Conservation (phyloP, 768 basidiomycete species). For the Phlegmacium glaucopus region DNA sequence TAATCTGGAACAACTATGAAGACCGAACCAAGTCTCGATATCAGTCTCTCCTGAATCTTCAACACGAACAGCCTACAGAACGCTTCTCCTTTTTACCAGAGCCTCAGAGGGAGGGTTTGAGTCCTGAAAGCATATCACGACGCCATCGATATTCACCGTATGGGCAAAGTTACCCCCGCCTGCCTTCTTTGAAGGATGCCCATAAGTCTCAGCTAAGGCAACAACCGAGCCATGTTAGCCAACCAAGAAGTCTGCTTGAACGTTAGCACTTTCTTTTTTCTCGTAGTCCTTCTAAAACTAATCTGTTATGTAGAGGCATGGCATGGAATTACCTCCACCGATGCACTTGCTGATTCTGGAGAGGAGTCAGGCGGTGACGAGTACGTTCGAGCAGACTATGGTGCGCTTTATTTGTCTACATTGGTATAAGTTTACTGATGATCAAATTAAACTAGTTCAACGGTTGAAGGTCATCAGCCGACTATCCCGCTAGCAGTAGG, state of each 20-base stretch:
- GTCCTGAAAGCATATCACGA: conserved; percentile 10
- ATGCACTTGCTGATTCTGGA: conserved; percentile 76
- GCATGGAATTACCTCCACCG: conserved; percentile 61
- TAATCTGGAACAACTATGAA: not conserved
- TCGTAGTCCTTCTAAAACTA: not conserved
- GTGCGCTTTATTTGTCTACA: conserved; percentile 33
- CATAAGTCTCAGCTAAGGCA: conserved; percentile 14
- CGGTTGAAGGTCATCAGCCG: conserved; percentile 59
- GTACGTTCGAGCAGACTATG: conserved; percentile 60
- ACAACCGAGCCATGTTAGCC: conserved; percentile 12
- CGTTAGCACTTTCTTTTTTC: conserved; percentile 40
- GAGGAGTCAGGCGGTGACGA: conserved; percentile 64
- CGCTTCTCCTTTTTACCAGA: conserved; percentile 12
- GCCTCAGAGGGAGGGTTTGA: conserved; percentile 6
- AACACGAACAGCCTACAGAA: conserved; percentile 13
- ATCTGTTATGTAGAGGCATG: conserved; percentile 56
- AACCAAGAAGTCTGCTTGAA: conserved; percentile 57
- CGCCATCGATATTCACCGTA: conserved; percentile 38
- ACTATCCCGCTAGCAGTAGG: conserved; percentile 36
- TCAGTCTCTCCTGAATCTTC: conserved; percentile 10
- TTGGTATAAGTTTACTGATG: not conserved
- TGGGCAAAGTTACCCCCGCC: conserved; percentile 11
- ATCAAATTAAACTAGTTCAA: conserved; percentile 38
- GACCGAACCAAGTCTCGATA: conserved; percentile 10
- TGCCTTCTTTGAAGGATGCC: conserved; percentile 8